These are phyloP conservation scores for Ogataea allantospora DNA, from an alignment of 805 yeast species.

Conservation along the genomic window DNA sequence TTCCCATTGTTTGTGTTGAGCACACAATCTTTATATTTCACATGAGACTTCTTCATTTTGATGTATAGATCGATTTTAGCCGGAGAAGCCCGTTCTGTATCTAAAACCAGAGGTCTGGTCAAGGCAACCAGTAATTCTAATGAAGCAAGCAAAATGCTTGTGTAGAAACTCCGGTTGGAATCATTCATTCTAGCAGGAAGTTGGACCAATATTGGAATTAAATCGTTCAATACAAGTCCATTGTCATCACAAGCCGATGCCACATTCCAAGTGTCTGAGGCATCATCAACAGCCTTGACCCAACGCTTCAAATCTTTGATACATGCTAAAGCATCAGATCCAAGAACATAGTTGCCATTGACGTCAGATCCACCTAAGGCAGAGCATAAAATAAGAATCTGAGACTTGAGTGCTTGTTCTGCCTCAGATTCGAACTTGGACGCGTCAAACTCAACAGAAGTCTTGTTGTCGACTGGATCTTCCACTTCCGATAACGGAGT, in stretches of 20 bases:
- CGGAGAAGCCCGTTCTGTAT: constrained; percentile 51
- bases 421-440: constrained; percentile 18
- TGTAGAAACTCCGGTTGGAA: constrained; percentile 41
- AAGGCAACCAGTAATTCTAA: constrained; percentile 79
- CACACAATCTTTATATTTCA: constrained; percentile 67
- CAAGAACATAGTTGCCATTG: constrained; percentile 61
- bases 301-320: constrained; percentile 84
- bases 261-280: constrained; percentile 67
- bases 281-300: constrained; percentile 82
- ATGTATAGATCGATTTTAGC: constrained; percentile 58
- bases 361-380: constrained; percentile 91
- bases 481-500: constrained; percentile 21
- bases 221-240: constrained; percentile 68
- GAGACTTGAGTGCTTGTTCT: constrained; percentile 54
- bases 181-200: constrained; percentile 45
- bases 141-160: constrained; percentile 66
- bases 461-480: constrained; percentile 7
- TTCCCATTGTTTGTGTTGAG: constrained; percentile 57
- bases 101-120: constrained; percentile 82
- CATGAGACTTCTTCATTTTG: constrained; percentile 63
- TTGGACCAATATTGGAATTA: constrained; percentile 68
- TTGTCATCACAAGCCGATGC: constrained; percentile 85
- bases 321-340: constrained; percentile 86
- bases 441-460: constrained; percentile 6
- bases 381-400: constrained; percentile 76